Evolutionary conservation across 2,329 filamentous ascomycete species (phyloP).

Genomic region (Ophiostoma sp.): DNA sequence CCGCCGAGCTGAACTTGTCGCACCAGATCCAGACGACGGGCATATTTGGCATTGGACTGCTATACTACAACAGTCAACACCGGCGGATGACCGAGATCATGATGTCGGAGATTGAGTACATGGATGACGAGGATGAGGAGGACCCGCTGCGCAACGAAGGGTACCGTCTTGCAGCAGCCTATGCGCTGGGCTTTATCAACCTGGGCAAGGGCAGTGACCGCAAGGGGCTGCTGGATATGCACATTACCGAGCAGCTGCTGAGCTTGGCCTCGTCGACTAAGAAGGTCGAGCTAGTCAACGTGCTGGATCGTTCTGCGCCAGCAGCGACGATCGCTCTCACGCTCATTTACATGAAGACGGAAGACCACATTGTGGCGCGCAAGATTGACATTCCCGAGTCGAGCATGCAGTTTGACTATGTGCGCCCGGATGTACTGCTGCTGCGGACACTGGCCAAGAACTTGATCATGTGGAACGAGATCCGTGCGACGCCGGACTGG

Average conservation of each 20-base stretch:
- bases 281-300: constrained; percentile 84
- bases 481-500: constrained; percentile 69
- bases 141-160: constrained; percentile 86
- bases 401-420: constrained; percentile 86
- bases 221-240: constrained; percentile 88
- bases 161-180: constrained; percentile 91
- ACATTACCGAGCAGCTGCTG: constrained; percentile 80
- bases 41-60: constrained; percentile 90
- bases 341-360: constrained; percentile 95
- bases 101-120: constrained; percentile 93
- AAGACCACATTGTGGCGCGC: constrained; percentile 76
- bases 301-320: constrained; percentile 86
- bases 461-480: constrained; percentile 85
- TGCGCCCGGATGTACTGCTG: constrained; percentile 86
- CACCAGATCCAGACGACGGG: constrained; percentile 91
- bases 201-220: constrained; percentile 84
- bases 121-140: constrained; percentile 73
- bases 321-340: constrained; percentile 88
- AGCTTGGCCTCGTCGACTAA: constrained; percentile 82
- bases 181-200: constrained; percentile 91
- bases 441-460: constrained; percentile 84
- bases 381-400: constrained; percentile 94
- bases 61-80: constrained; percentile 94
- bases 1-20: constrained; percentile 89
- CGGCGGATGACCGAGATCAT: constrained; percentile 98